Percentiles rank a stretch among this genome's conserved stretches.
Evolutionary conservation across 192 early-diverging fungal genomes (phyloP).

Genomic region (Coemansia sp.): DNA sequence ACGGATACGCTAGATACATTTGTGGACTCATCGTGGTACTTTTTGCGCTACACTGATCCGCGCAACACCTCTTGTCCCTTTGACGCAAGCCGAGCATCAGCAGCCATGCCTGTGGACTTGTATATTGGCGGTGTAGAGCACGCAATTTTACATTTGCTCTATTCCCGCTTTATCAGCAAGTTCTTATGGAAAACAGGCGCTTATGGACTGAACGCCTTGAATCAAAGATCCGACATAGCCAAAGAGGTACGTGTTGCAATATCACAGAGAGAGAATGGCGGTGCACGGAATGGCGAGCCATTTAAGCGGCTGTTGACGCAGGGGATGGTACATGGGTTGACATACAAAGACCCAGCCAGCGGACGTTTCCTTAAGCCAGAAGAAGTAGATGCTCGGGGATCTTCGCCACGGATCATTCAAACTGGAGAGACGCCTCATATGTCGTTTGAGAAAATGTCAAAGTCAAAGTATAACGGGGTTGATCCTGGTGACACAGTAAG

Average conservation of each 20-base stretch:
- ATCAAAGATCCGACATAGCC: neutral
- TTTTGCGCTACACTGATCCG: constrained; percentile 79
- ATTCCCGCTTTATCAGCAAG: constrained; percentile 87
- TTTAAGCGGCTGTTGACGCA: constrained; percentile 83
- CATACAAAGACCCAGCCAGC: constrained; percentile 72
- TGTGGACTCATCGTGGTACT: constrained; percentile 98
- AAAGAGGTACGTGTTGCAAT: constrained; percentile 13
- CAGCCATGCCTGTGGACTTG: constrained; percentile 77
- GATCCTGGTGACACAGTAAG: constrained; percentile 64
- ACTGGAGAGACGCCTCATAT: constrained; percentile 60
- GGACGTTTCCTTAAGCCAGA: constrained; percentile 72
- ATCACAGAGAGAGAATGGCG: constrained; percentile 32
- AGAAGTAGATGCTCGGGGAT: constrained; percentile 53
- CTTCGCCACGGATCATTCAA: constrained; percentile 58
- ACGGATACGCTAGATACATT: constrained; percentile 98
- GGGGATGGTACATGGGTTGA: constrained; percentile 92
- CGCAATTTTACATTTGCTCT: constrained; percentile 89
- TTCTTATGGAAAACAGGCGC: constrained; percentile 66
- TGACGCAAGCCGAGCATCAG: constrained; percentile 50
- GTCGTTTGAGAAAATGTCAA: constrained; percentile 94
- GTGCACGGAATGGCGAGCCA: constrained; percentile 69
- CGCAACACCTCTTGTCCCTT: constrained; percentile 62
- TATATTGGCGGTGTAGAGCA: constrained; percentile 97
- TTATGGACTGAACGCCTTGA: constrained; percentile 17
- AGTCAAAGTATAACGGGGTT: constrained; percentile 93